A percentile compares a stretch with the other conserved stretches of the same genome.
These are phyloP conservation scores for Neonectria ditissima DNA, from an alignment of 2,329 filamentous ascomycete species.

Conservation along the genomic window DNA sequence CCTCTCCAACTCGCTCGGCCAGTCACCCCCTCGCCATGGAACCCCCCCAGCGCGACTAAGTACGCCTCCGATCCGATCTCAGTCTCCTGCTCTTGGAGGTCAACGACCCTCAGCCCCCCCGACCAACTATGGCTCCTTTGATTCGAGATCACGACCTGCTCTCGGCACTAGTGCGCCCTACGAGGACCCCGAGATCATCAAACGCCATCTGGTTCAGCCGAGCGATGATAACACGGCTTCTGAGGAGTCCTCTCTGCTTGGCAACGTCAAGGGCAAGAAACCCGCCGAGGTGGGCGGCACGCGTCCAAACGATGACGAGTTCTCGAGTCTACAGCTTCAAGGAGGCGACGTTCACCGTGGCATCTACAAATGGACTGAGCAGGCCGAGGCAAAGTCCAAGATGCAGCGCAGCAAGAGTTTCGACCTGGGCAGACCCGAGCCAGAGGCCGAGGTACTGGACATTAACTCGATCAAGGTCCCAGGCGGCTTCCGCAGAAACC, in stretches of 20 bases:
- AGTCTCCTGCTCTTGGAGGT: conserved; percentile 55
- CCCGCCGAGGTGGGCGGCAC: conserved; percentile 52
- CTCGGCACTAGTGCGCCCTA: conserved; percentile 67
- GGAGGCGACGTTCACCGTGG: conserved; percentile 94
- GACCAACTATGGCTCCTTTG: conserved; percentile 88
- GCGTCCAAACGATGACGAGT: conserved; percentile 78
- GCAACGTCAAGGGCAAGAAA: conserved; percentile 67
- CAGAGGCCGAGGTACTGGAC: conserved; percentile 83
- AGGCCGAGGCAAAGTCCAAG: conserved; percentile 77
- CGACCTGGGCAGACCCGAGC: conserved; percentile 78
- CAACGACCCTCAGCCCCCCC: conserved; percentile 61
- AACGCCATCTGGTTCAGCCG: conserved; percentile 85
- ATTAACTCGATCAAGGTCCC: conserved; percentile 93
- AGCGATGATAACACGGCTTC: conserved; percentile 60
- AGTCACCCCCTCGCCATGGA: conserved; percentile 76
- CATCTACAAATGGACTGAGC: conserved; percentile 97
- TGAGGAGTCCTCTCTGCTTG: conserved; percentile 59
- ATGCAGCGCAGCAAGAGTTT: conserved; percentile 90
- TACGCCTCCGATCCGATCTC: conserved; percentile 63
- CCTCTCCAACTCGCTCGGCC: conserved; percentile 79
- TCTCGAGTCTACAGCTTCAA: conserved; percentile 92
- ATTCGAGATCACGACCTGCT: conserved; percentile 70
- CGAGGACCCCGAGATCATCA: conserved; percentile 93
- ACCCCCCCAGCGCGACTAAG: conserved; percentile 70
- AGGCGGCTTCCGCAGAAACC: conserved; percentile 93